Conservation (phyloP, 169 alveolate genomes). For the Eimeria brunetti region DNA sequence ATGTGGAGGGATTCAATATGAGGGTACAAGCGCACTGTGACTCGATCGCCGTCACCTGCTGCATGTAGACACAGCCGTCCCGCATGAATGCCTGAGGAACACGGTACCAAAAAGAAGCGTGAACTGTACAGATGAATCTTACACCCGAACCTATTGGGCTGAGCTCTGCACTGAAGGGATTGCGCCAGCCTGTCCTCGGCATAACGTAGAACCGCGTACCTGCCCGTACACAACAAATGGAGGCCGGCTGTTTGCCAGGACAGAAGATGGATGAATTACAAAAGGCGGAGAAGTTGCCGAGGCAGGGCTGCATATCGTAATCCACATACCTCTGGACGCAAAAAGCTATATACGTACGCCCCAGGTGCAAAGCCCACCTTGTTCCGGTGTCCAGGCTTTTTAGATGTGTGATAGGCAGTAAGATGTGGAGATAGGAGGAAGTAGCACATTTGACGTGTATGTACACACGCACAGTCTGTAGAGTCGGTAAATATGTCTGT, state of each 20-base stretch:
- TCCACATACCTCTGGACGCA: not conserved
- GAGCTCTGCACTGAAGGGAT: not conserved
- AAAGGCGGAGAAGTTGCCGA: constrained; percentile 54
- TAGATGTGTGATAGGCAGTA: not conserved
- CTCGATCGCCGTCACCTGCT: constrained; percentile 63
- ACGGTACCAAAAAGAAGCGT: not conserved
- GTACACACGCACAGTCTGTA: constrained; percentile 34
- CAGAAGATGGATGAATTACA: constrained; percentile 65
- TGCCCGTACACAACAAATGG: constrained; percentile 54
- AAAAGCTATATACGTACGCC: not conserved
- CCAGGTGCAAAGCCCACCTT: not conserved
- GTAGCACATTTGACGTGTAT: not conserved
- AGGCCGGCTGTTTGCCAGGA: constrained; percentile 48
- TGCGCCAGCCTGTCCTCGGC: not conserved
- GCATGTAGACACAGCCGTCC: constrained; percentile 74
- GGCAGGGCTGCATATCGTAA: constrained; percentile 14
- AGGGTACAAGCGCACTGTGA: constrained; percentile 10
- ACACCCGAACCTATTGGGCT: not conserved
- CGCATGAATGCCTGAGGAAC: constrained; percentile 66
- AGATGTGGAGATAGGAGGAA: not conserved
- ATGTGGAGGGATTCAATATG: not conserved
- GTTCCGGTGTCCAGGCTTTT: not conserved
- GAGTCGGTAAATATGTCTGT: constrained; percentile 23
- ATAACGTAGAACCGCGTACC: not conserved
- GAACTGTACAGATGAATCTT: not conserved